Evolutionary conservation across 1,139 yeast genomes (phyloP).

Genomic region (Petasospora fabianii): DNA sequence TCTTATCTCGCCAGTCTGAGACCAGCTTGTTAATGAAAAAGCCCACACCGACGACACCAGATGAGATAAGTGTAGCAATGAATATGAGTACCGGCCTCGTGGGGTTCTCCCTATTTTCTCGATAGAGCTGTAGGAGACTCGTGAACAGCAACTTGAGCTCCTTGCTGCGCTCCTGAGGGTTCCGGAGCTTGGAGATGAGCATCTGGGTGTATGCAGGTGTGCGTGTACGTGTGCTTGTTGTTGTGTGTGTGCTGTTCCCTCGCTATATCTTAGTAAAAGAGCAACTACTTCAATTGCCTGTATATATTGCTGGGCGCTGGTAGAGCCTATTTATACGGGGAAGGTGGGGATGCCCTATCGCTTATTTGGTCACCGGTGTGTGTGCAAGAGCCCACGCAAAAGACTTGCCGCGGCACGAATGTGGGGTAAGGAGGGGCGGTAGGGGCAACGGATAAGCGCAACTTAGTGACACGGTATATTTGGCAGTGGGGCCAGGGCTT

Average conservation of each 20-base stretch:
- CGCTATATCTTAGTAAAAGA: neutral
- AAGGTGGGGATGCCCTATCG: no score
- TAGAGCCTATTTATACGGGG: no score
- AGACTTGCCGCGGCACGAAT: slow-evolving; percentile 3
- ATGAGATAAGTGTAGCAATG: slow-evolving; percentile 22
- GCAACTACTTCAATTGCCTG: no score
- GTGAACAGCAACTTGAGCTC: slow-evolving; percentile 21
- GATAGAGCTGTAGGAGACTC: slow-evolving; percentile 24
- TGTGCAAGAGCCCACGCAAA: no score
- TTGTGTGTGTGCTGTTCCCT: neutral
- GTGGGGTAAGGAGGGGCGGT: slow-evolving; percentile 2
- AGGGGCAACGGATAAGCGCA: neutral
- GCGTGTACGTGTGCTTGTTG: neutral
- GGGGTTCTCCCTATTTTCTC: slow-evolving; percentile 25
- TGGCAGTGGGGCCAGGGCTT: slow-evolving; percentile 2
- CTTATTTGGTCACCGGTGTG: neutral
- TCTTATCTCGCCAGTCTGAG: slow-evolving; percentile 25
- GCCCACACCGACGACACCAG: slow-evolving; percentile 21
- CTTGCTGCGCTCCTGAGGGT: slow-evolving; percentile 16
- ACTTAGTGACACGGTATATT: neutral
- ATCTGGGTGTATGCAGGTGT: slow-evolving; percentile 5
- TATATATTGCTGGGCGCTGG: no score
- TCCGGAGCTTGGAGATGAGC: slow-evolving; percentile 19
- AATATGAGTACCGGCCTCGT: slow-evolving; percentile 27
- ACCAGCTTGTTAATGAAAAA: slow-evolving; percentile 24